A percentile compares a stretch with the other conserved stretches of the same genome.
These are phyloP conservation scores for Kodamaea sp. DNA, from an alignment of 1,139 yeast genomes.

Conservation along the genomic window DNA sequence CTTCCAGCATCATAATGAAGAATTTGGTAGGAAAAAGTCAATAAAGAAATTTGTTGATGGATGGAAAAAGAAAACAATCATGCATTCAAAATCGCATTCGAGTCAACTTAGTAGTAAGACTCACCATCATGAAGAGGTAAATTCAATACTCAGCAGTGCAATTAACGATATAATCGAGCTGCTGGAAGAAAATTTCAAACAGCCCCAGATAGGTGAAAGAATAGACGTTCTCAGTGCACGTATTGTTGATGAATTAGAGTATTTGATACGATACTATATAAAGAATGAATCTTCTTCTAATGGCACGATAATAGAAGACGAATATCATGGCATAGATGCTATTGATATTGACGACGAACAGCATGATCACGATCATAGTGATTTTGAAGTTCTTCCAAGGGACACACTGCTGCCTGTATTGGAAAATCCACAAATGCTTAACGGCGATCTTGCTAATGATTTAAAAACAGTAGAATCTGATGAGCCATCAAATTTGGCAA, in stretches of 20 bases:
- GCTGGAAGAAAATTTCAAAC: slow-evolving; percentile 4
- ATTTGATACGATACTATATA: slow-evolving; percentile 35
- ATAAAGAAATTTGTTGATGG: slow-evolving; percentile 40
- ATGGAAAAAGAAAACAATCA: slow-evolving; percentile 29
- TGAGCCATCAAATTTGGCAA: too few relatives aligned
- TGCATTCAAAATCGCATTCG: slow-evolving; percentile 14
- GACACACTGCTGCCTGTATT: too few relatives aligned
- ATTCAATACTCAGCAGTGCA: too few relatives aligned
- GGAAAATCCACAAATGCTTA: too few relatives aligned
- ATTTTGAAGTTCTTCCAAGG: neutral
- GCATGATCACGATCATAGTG: neutral
- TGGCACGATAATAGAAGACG: slow-evolving; percentile 1
- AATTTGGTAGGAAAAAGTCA: slow-evolving; percentile 32
- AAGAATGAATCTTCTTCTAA: slow-evolving; percentile 16
- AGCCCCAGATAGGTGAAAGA: slow-evolving; percentile 36
- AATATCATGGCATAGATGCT: slow-evolving; percentile 1
- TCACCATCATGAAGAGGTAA: slow-evolving; percentile 1
- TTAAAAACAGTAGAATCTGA: too few relatives aligned
- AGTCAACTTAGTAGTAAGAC: slow-evolving; percentile 12
- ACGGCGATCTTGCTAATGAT: too few relatives aligned
- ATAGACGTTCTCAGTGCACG: slow-evolving; percentile 77
- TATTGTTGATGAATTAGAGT: slow-evolving; percentile 69
- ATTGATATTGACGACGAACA: neutral
- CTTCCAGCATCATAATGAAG: slow-evolving; percentile 11
- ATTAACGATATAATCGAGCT: too few relatives aligned